Base-by-base conservation (phyloP, 768 basidiomycete genomes). In the Kwoniella mangroviensis region DNA sequence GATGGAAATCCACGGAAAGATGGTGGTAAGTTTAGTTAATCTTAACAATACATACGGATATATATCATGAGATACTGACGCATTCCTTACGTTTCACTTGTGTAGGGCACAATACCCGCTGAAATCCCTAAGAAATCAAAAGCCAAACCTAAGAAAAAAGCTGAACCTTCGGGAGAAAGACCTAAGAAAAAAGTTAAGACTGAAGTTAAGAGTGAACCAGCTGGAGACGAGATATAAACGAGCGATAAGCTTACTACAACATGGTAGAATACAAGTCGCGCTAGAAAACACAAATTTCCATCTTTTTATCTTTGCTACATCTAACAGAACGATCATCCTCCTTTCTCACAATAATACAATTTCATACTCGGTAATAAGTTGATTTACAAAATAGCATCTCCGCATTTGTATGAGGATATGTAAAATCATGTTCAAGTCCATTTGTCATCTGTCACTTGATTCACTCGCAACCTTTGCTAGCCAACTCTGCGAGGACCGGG, bases 1-100 rank as follows among this genome's bases (percentile, higher is more conserved):
- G 49, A 92, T 95, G 83, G 93, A 94, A 80, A 96, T 98, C 54
- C 94, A 97, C 78, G 91, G 92, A 17, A 97, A 97, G 85, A 93
- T 97, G 91, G 92, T 65, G 12, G 65, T 66, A 53, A 66, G 63
- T 58, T n/a, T n/a, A n/a, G n/a, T n/a, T n/a, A n/a, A n/a, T n/a
- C n/a, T n/a, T n/a, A n/a, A n/a, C n/a, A n/a, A n/a, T n/a, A n/a
- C n/a, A n/a, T n/a, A n/a, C n/a, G n/a, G n/a, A n/a, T n/a, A n/a
- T n/a, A n/a, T n/a, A n/a, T n/a, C n/a, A n/a, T 34, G 3, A 7
- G 34, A 34, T 34, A 7, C 34, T 34, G 34, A 34, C 9, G 9
- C 6, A 34, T 34, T 34, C 6, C 34, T 34, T 34, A 34, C 34
- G 6, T 34, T 0, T 34, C 9, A 34, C 34, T 34, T 34, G 6